A percentile compares a stretch with the other conserved stretches of the same genome.
Conservation (phyloP, 164 flowering plant genomes). For the Chimonanthus salicifolius region DNA sequence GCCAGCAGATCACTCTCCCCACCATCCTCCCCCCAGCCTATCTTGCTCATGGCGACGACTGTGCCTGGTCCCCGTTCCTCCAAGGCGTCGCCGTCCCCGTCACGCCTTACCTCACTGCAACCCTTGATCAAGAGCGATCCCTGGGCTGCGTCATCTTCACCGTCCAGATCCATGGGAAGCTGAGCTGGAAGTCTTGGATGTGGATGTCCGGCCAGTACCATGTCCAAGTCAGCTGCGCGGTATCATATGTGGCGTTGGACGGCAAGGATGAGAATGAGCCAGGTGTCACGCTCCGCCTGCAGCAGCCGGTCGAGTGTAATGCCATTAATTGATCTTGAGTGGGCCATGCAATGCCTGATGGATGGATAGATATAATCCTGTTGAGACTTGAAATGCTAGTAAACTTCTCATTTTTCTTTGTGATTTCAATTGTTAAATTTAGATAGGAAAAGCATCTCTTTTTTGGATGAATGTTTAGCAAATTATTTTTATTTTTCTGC, state of each 20-base stretch:
- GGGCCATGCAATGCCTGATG: too few species aligned
- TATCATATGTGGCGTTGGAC: background rate
- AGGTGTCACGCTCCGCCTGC: background rate
- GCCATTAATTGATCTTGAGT: background rate
- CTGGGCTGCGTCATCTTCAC: background rate
- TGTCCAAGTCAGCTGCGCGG: conserved; percentile 11
- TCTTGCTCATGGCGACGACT: conserved; percentile 10
- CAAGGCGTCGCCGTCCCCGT: conserved; percentile 13
- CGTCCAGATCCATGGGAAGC: conserved; percentile 10
- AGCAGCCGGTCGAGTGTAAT: conserved; percentile 6
- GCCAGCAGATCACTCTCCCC: conserved; percentile 17
- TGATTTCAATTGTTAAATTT: too few species aligned
- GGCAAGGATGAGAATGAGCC: background rate
- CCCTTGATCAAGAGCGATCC: conserved; percentile 1
- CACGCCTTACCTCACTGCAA: conserved; percentile 10
- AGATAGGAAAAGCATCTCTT: too few species aligned
- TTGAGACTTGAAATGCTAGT: too few species aligned
- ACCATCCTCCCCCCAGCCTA: conserved; percentile 4
- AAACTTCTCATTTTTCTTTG: too few species aligned
- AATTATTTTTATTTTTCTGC: too few species aligned
- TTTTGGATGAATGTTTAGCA: too few species aligned
- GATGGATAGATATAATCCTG: too few species aligned
- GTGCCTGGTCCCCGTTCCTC: conserved; percentile 13
- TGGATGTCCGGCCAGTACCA: conserved; percentile 13
- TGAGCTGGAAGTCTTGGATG: conserved; percentile 16